These are phyloP conservation scores for Trametes coccinea DNA, from an alignment of 768 basidiomycete species.

Conservation along the genomic window DNA sequence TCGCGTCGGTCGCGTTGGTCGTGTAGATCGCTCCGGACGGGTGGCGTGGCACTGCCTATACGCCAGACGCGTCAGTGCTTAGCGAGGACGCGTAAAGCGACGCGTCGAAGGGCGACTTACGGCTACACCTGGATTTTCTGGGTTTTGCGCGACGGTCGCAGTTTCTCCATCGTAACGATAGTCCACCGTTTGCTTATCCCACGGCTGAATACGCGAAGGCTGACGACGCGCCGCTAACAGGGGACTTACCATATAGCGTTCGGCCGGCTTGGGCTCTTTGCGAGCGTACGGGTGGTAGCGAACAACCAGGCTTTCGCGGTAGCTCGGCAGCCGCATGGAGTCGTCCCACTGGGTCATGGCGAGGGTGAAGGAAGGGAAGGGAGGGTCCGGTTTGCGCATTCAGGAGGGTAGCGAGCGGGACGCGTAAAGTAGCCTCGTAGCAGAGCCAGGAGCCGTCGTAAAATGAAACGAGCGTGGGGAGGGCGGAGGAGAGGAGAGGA, in stretches of 20 bases:
- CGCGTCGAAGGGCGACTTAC: too few relatives aligned
- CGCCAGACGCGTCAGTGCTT: background rate
- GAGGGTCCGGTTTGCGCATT: constrained; percentile 12
- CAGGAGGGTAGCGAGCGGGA: background rate
- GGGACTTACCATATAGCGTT: constrained; percentile 14
- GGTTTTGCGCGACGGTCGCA: background rate
- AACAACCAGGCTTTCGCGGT: constrained; percentile 15
- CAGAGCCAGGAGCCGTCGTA: background rate
- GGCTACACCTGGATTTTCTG: background rate
- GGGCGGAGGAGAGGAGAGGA: background rate
- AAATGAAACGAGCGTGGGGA: background rate
- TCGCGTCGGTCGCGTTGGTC: background rate
- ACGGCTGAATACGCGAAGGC: background rate
- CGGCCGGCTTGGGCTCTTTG: background rate
- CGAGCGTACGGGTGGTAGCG: constrained; percentile 22
- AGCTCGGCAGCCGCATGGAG: constrained; percentile 16
- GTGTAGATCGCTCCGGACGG: too few relatives aligned
- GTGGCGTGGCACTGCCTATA: background rate
- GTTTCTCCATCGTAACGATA: constrained; percentile 1
- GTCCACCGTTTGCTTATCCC: constrained; percentile 12
- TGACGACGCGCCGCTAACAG: background rate
- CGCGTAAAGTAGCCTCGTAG: background rate
- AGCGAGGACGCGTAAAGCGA: too few relatives aligned
- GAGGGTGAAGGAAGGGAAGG: constrained; percentile 18
- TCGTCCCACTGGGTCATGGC: constrained; percentile 9